A percentile compares a stretch with the other conserved stretches of the same genome.
phyloP scores from a whole-genome alignment of 1,284 basidiomycete genomes.

The Tilletia horrida region DNA sequence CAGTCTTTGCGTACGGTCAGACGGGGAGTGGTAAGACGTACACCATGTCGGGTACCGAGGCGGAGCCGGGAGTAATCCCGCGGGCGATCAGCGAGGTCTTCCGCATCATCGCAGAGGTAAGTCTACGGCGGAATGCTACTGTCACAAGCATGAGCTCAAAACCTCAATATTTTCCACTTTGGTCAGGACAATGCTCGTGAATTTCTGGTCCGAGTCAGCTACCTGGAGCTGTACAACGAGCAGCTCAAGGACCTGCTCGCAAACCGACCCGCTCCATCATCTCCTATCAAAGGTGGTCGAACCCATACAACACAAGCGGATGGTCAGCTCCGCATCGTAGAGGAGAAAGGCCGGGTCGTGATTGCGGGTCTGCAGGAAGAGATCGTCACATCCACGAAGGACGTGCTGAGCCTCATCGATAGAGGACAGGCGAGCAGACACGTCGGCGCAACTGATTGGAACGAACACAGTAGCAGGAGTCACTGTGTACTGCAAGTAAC shows the following conservation, averaged over 20 bases:
- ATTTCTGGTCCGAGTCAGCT: constrained; percentile 61
- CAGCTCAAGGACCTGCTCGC: constrained; percentile 60
- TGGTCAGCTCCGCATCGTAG: constrained; percentile 44
- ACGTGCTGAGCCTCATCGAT: constrained; percentile 66
- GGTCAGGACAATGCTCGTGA: constrained; percentile 36
- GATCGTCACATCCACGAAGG: constrained; percentile 59
- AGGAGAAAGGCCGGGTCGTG: constrained; percentile 56
- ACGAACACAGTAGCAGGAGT: constrained; percentile 86
- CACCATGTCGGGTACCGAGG: constrained; percentile 75
- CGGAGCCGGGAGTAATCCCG: constrained; percentile 90
- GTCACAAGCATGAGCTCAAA: background rate
- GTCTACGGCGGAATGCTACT: constrained; percentile 18
- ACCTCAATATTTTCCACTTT: constrained; percentile 19
- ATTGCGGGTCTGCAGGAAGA: constrained; percentile 60
- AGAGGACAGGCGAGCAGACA: constrained; percentile 81
- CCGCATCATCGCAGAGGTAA: constrained; percentile 57
- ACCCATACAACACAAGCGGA: constrained; percentile 21
- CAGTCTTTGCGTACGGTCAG: constrained; percentile 91
- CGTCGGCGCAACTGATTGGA: constrained; percentile 96
- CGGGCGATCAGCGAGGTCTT: constrained; percentile 70
- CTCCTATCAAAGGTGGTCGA: constrained; percentile 33
- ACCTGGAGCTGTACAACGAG: constrained; percentile 65
- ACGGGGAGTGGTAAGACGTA: constrained; percentile 68
- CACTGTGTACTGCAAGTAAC: constrained; percentile 69
- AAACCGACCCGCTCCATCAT: constrained; percentile 22